Evolutionary conservation across 1,139 yeast genomes (phyloP).

Genomic region (Candida gigantensis): DNA sequence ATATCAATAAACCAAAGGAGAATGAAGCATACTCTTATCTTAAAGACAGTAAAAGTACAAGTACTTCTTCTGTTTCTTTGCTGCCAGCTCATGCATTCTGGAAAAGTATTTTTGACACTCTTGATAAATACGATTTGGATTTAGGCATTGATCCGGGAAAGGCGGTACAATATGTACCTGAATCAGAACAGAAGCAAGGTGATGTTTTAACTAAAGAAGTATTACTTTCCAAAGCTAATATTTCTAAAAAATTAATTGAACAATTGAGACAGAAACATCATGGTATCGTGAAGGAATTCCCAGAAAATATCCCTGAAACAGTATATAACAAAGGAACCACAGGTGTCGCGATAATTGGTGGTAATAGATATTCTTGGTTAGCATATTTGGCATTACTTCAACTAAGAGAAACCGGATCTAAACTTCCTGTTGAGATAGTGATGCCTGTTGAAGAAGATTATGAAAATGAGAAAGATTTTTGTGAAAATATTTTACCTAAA

Average conservation of each 20-base stretch:
- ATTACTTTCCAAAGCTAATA: conserved; percentile 28
- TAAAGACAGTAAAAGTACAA: too few species aligned
- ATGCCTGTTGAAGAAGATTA: conserved; percentile 35
- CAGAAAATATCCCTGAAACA: conserved; percentile 22
- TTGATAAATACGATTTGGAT: conserved; percentile 19
- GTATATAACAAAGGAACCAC: conserved; percentile 27
- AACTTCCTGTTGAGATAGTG: conserved; percentile 38
- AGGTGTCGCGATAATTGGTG: conserved; percentile 43
- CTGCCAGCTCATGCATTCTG: conserved; percentile 26
- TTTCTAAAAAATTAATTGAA: conserved; percentile 19
- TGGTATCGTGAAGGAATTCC: conserved; percentile 23
- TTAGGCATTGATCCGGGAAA: conserved; percentile 17
- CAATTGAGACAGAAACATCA: conserved; percentile 28
- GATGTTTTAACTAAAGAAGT: conserved; percentile 21
- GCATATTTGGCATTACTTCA: conserved; percentile 35
- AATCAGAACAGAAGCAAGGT: conserved; percentile 24
- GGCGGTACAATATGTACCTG: conserved; percentile 26
- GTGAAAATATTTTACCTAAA: conserved; percentile 25
- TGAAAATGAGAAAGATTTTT: conserved; percentile 27
- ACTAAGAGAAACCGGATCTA: conserved; percentile 36
- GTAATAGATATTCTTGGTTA: conserved; percentile 41
- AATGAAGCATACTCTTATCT: too few species aligned
- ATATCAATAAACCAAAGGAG: too few species aligned
- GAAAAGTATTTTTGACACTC: conserved; percentile 22
- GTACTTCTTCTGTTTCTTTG: too few species aligned